phyloP scores from a whole-genome alignment of 371 early-diverging fungal species.

The Circinella umbellata region DNA sequence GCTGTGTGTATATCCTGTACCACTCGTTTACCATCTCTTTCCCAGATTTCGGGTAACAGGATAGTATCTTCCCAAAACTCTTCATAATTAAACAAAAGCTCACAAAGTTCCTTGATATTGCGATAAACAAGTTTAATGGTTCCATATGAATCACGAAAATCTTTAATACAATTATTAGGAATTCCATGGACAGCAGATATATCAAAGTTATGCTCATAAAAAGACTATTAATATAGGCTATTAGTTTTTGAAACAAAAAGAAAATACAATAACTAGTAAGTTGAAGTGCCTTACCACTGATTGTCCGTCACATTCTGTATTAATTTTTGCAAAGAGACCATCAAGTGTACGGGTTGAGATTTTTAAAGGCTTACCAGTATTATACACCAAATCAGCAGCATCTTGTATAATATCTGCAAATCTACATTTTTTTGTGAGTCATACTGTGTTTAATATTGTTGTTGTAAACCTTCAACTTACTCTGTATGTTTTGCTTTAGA shows the following conservation, averaged over 20 bases:
- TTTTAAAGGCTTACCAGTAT: not conserved
- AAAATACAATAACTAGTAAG: too few species aligned
- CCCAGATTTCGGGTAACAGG: not conserved
- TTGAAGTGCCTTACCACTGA: too few species aligned
- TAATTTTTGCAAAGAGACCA: not conserved
- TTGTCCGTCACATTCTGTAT: too few species aligned
- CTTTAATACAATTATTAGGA: not conserved
- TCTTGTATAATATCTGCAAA: not conserved
- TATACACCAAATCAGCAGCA: not conserved
- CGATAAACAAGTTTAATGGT: slow-evolving; percentile 7
- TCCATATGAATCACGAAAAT: slow-evolving; percentile 1
- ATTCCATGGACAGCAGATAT: not conserved
- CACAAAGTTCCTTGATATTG: slow-evolving; percentile 1
- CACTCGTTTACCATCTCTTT: not conserved
- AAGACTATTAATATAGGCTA: not conserved
- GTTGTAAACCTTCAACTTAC: not conserved
- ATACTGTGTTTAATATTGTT: not conserved
- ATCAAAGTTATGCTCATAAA: not conserved
- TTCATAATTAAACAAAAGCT: not conserved
- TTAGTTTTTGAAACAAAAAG: too few species aligned
- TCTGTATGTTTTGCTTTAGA: not conserved
- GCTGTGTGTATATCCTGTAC: slow-evolving; percentile 3
- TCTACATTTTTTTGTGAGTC: not conserved
- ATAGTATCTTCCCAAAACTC: not conserved
- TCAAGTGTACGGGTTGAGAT: not conserved